Base-by-base conservation (phyloP, 257 asterid species). In the Capsicum baccatum region DNA sequence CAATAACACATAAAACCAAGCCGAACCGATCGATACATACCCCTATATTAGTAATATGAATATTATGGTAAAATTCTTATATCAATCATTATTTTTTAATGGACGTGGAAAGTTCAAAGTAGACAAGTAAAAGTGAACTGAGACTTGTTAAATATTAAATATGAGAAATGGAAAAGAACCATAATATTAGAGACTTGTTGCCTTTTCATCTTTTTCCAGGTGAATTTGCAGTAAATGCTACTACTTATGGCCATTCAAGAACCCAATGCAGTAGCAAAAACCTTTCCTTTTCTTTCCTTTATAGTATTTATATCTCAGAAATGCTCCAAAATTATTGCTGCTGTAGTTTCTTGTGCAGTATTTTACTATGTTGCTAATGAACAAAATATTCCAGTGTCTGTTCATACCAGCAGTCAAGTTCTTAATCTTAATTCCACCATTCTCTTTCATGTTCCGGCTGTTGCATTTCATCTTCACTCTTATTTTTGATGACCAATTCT, bases 341-440 rank as follows among this genome's bases (percentile, higher is more conserved):
- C 15, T 52, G 57, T 10, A 9, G 62, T 15, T 57, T 57, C 62
- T 57, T 57, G 62, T 58, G 4, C 47, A 33, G 47, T n/a, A 33
- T 68, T 67, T 14, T 63, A 66, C 73, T 9, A 63, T 67, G 74
- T 62, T 83, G 58, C 83, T 79, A 59, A 9, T 81, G 83, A 83
- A 50, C 47, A 47, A 35, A 35, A 12, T 35, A n/a, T 59, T 83
- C 8, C 1, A 39, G 16, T 54, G 57, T 16, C 13, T 52, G 47
- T 73, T 44, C 26, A 21, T 9, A 48, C 35, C 63, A 79, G 8
- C 59, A 42, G 42, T 58, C 47, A 6, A 54, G 11, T 78, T 85
- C 52, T 60, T 48, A 7, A 52, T 33, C 19, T 3, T 42, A 8
- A 39, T 64, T 10, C 9, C 76, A 68, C 52, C 76, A 68, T 37